A percentile compares a stretch with the other conserved stretches of the same genome.
Conservation (phyloP, 768 basidiomycete species). For the Dendrothele bispora region DNA sequence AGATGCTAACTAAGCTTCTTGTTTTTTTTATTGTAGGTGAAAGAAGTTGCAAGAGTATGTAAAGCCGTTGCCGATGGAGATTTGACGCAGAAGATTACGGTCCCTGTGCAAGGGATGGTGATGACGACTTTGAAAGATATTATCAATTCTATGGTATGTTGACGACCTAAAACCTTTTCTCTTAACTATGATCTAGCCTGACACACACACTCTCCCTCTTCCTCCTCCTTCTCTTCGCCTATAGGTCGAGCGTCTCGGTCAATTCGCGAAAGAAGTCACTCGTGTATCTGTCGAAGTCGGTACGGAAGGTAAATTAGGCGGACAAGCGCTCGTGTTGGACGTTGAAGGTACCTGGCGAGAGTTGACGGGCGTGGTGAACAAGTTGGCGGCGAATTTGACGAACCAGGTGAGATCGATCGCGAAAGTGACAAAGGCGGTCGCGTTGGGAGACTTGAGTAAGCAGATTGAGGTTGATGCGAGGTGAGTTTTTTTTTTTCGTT, state of each 20-base stretch:
- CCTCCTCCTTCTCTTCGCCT: conserved; percentile 1
- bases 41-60: conserved; percentile 70
- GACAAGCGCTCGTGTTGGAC: conserved; percentile 82
- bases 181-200: too few relatives aligned
- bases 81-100: conserved; percentile 67
- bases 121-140: conserved; percentile 75
- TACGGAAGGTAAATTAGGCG: conserved; percentile 82
- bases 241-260: conserved; percentile 70
- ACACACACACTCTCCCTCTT: conserved; percentile 36
- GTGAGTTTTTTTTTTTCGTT: not conserved
- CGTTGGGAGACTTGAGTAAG: conserved; percentile 83
- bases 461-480: conserved; percentile 73
- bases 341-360: conserved; percentile 92
- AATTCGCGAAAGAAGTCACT: conserved; percentile 91
- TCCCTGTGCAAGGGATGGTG: conserved; percentile 65
- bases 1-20: not conserved
- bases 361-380: conserved; percentile 72
- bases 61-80: conserved; percentile 72
- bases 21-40: conserved; percentile 36
- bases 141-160: conserved; percentile 57
- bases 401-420: conserved; percentile 56
- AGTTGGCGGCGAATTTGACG: conserved; percentile 57
- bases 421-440: conserved; percentile 73
- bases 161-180: not conserved
- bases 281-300: conserved; percentile 84